Evolutionary conservation across 2,329 filamentous ascomycete species (phyloP).

Genomic region (Cladorrhinum sp.): DNA sequence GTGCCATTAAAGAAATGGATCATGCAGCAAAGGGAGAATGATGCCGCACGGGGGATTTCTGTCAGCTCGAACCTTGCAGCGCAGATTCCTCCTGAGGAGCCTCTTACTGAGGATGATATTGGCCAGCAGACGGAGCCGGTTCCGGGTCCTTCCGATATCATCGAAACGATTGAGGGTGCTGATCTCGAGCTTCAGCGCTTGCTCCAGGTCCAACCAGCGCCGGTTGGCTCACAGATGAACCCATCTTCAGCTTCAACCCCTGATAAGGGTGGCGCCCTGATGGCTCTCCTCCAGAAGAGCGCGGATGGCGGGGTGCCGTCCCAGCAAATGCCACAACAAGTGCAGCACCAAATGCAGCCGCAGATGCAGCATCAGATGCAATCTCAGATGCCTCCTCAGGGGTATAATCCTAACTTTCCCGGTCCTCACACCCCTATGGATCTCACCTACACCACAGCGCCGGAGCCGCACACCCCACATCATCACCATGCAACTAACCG

Average conservation of each 20-base stretch:
- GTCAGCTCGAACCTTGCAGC: constrained; percentile 41
- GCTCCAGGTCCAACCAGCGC: constrained; percentile 53
- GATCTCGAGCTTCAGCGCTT: constrained; percentile 53
- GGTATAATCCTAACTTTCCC: constrained; percentile 12
- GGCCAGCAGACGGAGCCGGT: constrained; percentile 40
- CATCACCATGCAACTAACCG: constrained; percentile 51
- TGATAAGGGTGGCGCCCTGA: constrained; percentile 50
- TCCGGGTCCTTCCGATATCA: constrained; percentile 30
- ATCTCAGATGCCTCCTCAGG: constrained; percentile 24
- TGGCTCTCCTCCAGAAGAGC: constrained; percentile 50
- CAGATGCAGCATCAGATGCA: constrained; percentile 26
- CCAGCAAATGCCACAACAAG: constrained; percentile 26
- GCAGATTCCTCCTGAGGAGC: constrained; percentile 51
- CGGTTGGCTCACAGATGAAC: constrained; percentile 44
- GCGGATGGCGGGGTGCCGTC: constrained; percentile 20
- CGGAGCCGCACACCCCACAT: constrained; percentile 57
- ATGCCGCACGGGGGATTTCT: constrained; percentile 45
- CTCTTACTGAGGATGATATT: constrained; percentile 61
- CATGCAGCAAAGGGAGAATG: constrained; percentile 73
- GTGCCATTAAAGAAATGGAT: constrained; percentile 88
- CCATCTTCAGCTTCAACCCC: constrained; percentile 25
- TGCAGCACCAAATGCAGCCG: constrained; percentile 16
- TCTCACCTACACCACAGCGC: constrained; percentile 46
- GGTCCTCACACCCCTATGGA: constrained; percentile 53
- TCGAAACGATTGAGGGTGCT: constrained; percentile 49